Evolutionary conservation across 768 basidiomycete species (phyloP).

Genomic region (Hemileccinum rubropunctum): DNA sequence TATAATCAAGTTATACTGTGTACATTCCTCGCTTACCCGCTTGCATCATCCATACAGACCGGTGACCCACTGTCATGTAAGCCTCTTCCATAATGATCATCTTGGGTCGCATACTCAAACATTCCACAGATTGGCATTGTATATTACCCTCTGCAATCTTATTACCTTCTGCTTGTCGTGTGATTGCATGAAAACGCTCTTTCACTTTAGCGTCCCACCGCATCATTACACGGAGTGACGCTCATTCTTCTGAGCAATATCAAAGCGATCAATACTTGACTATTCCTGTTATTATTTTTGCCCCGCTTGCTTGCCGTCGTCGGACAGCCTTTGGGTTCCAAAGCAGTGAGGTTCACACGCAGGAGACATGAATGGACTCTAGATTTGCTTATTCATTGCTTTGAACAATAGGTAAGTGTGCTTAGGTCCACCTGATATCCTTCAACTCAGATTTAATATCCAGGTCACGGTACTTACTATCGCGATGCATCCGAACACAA

Average conservation of each 20-base stretch:
- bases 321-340: constrained; percentile 25
- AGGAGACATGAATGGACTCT: constrained; percentile 36
- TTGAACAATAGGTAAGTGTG: constrained; percentile 18
- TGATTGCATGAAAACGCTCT: constrained; percentile 42
- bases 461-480: constrained; percentile 1
- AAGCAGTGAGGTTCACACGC: constrained; percentile 50
- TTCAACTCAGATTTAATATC: neutral
- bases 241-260: constrained; percentile 87
- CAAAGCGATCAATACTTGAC: constrained; percentile 28
- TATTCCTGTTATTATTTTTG: constrained; percentile 38
- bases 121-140: constrained; percentile 30
- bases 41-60: constrained; percentile 32
- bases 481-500: constrained; percentile 2
- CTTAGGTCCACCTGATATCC: neutral
- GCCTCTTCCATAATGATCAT: constrained; percentile 31
- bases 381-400: neutral
- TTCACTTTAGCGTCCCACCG: constrained; percentile 86
- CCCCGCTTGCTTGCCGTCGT: constrained; percentile 34
- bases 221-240: constrained; percentile 58
- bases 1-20: constrained; percentile 22
- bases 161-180: constrained; percentile 9
- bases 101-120: constrained; percentile 13
- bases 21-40: constrained; percentile 5
- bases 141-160: constrained; percentile 34
- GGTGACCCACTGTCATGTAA: constrained; percentile 35